Evolutionary conservation across 2,329 filamentous ascomycete species (phyloP).

Genomic region (Aspergillus glaucus): DNA sequence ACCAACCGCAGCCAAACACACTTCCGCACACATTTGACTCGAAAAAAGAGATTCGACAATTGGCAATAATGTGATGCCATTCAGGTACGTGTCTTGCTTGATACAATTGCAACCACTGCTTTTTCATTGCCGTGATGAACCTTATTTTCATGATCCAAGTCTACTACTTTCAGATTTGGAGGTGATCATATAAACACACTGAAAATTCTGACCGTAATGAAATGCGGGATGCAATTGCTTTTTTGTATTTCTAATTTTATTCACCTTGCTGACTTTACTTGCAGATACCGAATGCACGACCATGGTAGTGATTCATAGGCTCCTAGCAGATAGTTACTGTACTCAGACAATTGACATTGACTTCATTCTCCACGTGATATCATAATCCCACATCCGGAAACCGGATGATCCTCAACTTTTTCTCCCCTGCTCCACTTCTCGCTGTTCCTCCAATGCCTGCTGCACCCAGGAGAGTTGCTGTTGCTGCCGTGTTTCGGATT

Average conservation of each 20-base stretch:
- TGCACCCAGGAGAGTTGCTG: constrained; percentile 22
- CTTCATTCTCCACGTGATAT: background rate
- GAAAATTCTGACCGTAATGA: constrained; percentile 31
- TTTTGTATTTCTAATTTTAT: background rate
- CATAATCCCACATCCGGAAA: background rate
- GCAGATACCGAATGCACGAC: background rate
- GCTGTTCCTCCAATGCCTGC: constrained; percentile 25
- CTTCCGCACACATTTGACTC: background rate
- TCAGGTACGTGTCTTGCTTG: background rate
- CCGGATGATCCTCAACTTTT: background rate
- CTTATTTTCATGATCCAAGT: constrained; percentile 26
- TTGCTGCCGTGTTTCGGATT: constrained; percentile 27
- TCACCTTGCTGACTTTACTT: background rate
- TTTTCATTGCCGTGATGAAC: constrained; percentile 25
- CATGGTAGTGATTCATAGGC: no score
- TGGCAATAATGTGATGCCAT: background rate
- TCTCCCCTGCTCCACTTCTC: background rate
- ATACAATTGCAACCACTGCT: background rate
- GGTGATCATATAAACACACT: constrained; percentile 31
- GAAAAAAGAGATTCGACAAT: background rate
- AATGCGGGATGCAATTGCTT: constrained; percentile 3
- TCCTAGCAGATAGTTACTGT: no score
- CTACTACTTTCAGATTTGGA: constrained; percentile 23
- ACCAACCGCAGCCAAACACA: background rate
- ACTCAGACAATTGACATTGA: background rate